Base-by-base conservation (phyloP, 2,329 filamentous ascomycete genomes). In the Chaetomium strumarium region DNA sequence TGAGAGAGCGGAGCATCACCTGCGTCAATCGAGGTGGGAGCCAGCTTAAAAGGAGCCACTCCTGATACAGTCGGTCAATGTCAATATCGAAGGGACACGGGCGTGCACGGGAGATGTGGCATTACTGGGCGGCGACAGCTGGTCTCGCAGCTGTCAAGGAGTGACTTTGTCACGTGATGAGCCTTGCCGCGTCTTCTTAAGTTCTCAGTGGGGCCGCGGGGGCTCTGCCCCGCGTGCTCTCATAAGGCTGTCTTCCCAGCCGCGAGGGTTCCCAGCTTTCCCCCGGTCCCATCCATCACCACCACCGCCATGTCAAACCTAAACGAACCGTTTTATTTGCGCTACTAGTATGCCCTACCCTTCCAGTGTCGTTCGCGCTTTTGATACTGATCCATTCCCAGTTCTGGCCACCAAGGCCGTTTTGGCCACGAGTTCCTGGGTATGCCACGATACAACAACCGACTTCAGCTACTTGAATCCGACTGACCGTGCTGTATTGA, bases 401-500 rank as follows among this genome's bases (percentile, higher is more conserved):
- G 92, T 78, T 97, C 93, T 62, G 93, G 93, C 65, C 93, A 99
- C 72, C 93, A 90, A 71, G 93, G 93, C 66, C 88, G 92, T 60
- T 96, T 97, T 71, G 93, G 93, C 59, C 93, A 99, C 74, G 93
- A 99, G 72, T 99, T 99, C 67, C 77, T 99, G 65, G 93, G 92
- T 96, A 70, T 60, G 74, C 64, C 37, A 33, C 42, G 6, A 17
- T 31, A 46, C 43, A 51, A 10, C 19, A 12, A 2, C 13, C 37
- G 16, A 13, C 29, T 12, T 16, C n/a, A 10, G 19, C 17, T 31
- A 24, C 10, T 19, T 16, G 44, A 19, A 47, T 14, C 6, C 34
- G 13, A 30, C 45, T 53, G 30, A 49, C 20, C 24, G 20, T 7
- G 29, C 19, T 49, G 10, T 9, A 3, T 12, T 11, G 12, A 17